These are phyloP conservation scores for Phytophthora meadii DNA, from an alignment of 352 stramenopile genomes.

Conservation along the genomic window DNA sequence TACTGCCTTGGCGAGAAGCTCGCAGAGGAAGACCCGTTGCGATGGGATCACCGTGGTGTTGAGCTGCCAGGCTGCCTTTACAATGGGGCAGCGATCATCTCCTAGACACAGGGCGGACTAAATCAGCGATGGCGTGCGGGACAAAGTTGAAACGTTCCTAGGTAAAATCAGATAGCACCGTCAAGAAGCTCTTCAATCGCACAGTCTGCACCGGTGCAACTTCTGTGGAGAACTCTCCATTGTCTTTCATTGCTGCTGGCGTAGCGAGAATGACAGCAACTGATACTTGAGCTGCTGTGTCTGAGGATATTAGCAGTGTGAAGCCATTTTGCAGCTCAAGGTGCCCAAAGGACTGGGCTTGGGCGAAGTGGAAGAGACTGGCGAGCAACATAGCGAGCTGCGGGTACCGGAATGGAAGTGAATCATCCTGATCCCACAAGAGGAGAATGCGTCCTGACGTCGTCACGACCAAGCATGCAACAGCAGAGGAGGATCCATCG, in stretches of 20 bases:
- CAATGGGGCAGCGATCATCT: background rate
- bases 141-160: background rate
- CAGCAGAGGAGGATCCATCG: slow-evolving; percentile 26
- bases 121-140: background rate
- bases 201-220: slow-evolving; percentile 34
- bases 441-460: slow-evolving; percentile 54
- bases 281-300: slow-evolving; percentile 44
- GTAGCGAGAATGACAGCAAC: slow-evolving; percentile 50
- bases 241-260: background rate
- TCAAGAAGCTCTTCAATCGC: slow-evolving; percentile 54
- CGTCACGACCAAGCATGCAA: slow-evolving; percentile 61
- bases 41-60: slow-evolving; percentile 3
- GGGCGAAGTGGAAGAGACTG: slow-evolving; percentile 66
- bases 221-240: background rate
- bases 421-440: slow-evolving; percentile 51
- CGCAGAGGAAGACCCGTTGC: background rate
- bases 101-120: background rate
- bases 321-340: slow-evolving; percentile 48
- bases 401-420: slow-evolving; percentile 49
- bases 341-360: slow-evolving; percentile 40
- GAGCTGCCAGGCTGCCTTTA: background rate
- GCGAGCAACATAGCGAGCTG: slow-evolving; percentile 60
- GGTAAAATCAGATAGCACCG: too few relatives aligned
- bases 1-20: slow-evolving; percentile 5
- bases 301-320: slow-evolving; percentile 46